These are phyloP conservation scores for Eucalyptus virginea DNA, from an alignment of 345 rosid species.

Conservation along the genomic window DNA sequence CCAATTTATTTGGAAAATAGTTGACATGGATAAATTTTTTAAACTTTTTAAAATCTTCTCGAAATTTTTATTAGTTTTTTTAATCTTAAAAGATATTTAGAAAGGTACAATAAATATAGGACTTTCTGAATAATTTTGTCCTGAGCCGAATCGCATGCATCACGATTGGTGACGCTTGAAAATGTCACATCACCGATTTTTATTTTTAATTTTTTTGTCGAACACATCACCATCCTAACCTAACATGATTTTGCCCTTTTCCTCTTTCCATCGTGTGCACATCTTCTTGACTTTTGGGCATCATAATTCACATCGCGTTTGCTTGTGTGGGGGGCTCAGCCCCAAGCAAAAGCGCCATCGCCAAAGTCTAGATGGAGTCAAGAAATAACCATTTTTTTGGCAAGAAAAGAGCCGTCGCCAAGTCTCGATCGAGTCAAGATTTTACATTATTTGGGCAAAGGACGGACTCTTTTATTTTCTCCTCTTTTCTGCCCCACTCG, in stretches of 20 bases:
- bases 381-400: neutral
- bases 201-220: neutral
- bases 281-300: neutral
- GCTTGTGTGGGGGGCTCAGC: neutral
- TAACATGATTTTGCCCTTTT: neutral
- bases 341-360: neutral
- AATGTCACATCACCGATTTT: neutral
- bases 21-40: fast-evolving
- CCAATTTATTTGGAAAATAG: fast-evolving
- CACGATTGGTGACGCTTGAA: fast-evolving
- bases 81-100: neutral
- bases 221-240: neutral
- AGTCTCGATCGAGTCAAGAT: neutral
- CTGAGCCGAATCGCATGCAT: fast-evolving
- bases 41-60: no score
- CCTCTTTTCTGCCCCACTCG: neutral
- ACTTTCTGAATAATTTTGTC: neutral
- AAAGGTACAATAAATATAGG: neutral
- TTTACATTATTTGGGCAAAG: neutral
- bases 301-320: neutral
- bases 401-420: neutral
- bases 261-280: neutral
- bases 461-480: neutral
- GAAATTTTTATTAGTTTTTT: neutral
- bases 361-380: neutral